A percentile compares a stretch with the other conserved stretches of the same genome.
These are phyloP conservation scores for Santalum album DNA, from an alignment of 164 flowering plant genomes.

Conservation along the genomic window DNA sequence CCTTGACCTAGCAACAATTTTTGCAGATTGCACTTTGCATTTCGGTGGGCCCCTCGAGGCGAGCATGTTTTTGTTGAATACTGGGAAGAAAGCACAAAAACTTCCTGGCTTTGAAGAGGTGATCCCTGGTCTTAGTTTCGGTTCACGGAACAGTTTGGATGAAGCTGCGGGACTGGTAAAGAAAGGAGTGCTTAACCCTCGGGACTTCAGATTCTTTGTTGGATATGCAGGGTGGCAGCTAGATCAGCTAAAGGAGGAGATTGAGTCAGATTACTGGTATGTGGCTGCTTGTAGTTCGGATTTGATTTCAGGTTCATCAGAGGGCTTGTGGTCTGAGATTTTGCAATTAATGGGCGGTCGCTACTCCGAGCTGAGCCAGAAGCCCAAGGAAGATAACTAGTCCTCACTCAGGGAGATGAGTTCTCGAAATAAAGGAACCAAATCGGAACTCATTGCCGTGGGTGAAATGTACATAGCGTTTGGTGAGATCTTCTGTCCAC, in stretches of 20 bases:
- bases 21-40: slow-evolving; percentile 72
- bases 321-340: slow-evolving; percentile 77
- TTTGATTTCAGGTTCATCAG: slow-evolving; percentile 45
- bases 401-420: slow-evolving; percentile 1
- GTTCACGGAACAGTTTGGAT: slow-evolving; percentile 62
- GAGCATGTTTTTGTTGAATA: slow-evolving; percentile 65
- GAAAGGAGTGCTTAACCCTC: slow-evolving; percentile 60
- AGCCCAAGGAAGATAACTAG: slow-evolving; percentile 74
- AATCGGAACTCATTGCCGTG: slow-evolving; percentile 8
- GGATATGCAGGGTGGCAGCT: slow-evolving; percentile 95
- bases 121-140: slow-evolving; percentile 76
- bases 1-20: slow-evolving; percentile 61
- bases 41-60: slow-evolving; percentile 93
- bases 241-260: slow-evolving; percentile 82
- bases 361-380: slow-evolving; percentile 85
- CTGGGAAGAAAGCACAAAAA: slow-evolving; percentile 27
- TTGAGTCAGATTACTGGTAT: slow-evolving; percentile 74
- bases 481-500: slow-evolving; percentile 9
- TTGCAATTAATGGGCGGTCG: slow-evolving; percentile 95
- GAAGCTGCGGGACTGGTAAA: slow-evolving; percentile 66
- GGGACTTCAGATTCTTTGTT: slow-evolving; percentile 79
- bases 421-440: slow-evolving; percentile 1
- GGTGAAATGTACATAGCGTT: slow-evolving; percentile 24
- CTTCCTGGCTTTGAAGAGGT: slow-evolving; percentile 68
- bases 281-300: slow-evolving; percentile 84